Evolutionary conservation across 768 basidiomycete species (phyloP), one percentile per base, ranked within the genome.

Genomic region (Mycena filopes): DNA sequence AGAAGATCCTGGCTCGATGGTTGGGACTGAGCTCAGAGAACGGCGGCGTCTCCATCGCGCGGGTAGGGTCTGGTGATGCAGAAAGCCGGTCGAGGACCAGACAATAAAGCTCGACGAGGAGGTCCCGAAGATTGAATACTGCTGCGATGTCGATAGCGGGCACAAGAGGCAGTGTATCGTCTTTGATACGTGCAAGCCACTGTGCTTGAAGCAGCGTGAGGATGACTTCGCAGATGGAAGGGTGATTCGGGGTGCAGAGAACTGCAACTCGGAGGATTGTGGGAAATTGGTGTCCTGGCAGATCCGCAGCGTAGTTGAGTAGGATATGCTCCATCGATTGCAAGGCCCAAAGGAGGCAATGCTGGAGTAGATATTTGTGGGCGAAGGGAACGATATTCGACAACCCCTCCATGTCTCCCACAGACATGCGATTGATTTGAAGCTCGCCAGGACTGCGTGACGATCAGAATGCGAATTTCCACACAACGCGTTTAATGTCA

Each of bases 311-410:
- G 4, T 48, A 57, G 31, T 28, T 20, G 3, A 38, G 23, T 8
- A 64, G 50, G 20, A 64, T 31, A 16, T 53, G 63, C 20, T 64
- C 55, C 29, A 64, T n/a, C 36, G 63, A 57, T 21, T 64, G 55
- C 20, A 64, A 40, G 1, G 63, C 63, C 63, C 63, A 64, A 9
- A 26, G 40, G 1, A 64, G 55, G 43, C 55, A 57, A 23, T 64
- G 7, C 20, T 58, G 55, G 16, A 64, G 21, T 3, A 64, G 43
- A 23, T 64, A 64, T 26, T 64, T 64, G 55, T 64, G 63, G 3
- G 62, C 55, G 47, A 63, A 63, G 15, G 46, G n/a, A 2, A 50
- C 20, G 25, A 63, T 48, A 28, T 55, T 43, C 26, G 31, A 5
- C 18, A 63, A 15, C 45, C 41, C 49, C n/a, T 56, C 62, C 38